phyloP scores from a whole-genome alignment of 495 filamentous ascomycete species.

The Letharia lupina region DNA sequence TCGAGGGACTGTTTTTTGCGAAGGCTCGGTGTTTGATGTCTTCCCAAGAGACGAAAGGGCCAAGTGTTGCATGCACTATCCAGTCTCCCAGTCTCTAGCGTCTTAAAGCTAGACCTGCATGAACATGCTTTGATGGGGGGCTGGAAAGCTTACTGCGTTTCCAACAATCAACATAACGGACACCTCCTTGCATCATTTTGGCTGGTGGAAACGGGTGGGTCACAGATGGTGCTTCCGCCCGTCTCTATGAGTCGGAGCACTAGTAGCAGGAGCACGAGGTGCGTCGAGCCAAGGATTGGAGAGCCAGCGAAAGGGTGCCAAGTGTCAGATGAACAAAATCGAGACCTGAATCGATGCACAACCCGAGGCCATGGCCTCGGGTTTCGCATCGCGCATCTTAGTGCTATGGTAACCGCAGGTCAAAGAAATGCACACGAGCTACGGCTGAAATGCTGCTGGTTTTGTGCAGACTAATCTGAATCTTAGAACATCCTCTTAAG shows the following conservation, averaged over 20 bases:
- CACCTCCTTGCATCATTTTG: not conserved
- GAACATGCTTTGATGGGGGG: not conserved
- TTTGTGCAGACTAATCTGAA: conserved; percentile 1
- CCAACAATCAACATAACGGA: not conserved
- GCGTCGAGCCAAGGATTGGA: not conserved
- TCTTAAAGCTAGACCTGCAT: not conserved
- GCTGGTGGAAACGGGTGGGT: not conserved
- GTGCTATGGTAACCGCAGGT: conserved; percentile 13
- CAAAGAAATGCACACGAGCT: conserved; percentile 15
- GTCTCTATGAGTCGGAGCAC: not conserved
- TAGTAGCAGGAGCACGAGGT: not conserved
- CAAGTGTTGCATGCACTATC: not conserved
- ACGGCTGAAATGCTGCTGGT: not conserved
- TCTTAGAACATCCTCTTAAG: not conserved
- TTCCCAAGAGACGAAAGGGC: not conserved
- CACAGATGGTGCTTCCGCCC: not conserved
- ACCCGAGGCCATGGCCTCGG: conserved; percentile 13
- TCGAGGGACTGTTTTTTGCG: not conserved
- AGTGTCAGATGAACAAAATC: not conserved
- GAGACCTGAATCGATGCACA: not conserved
- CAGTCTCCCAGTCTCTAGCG: not conserved
- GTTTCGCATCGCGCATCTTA: conserved; percentile 1
- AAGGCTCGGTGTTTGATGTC: not conserved
- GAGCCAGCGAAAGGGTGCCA: not conserved
- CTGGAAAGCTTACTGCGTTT: not conserved